Base-by-base conservation (phyloP, 495 filamentous ascomycete genomes). In the Penicillium angulare region DNA sequence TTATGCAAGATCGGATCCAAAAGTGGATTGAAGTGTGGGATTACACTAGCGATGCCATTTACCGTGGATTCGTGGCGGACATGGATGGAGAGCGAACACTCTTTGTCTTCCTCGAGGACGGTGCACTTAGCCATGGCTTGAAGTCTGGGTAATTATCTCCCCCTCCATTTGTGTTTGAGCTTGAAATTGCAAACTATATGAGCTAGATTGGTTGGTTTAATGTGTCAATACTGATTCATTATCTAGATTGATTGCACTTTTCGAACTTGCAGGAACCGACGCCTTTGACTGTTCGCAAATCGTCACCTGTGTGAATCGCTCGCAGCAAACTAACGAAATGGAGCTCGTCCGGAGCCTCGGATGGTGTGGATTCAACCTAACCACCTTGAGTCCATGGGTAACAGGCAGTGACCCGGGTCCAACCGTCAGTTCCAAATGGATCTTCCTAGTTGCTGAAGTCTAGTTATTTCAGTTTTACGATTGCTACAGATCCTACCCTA, bases 311-410 rank as follows among this genome's bases (percentile, higher is more conserved):
- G 74, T 95, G 39, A 87, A 89, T 59, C 84, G 90, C 41, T 74
- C 69, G 17, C 72, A 79, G 32, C 74, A 79, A 20, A 71, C 82
- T 41, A 74, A 84, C 35, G 72, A 80, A 43, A 77, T 83, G 54
- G 75, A 83, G 43, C 74, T 95, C 46, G 81, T 86, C 52, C 86
- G 84, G 58, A 89, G 89, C 49, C 79, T 97, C 29, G 87, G 91
- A 57, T 97, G 92, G 92, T 91, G 92, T 56, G 91, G 91, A 24
- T 97, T 96, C 59, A 86, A 85, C 60, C 75, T 90, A 43, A 84
- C 84, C 42, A 91, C 88, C 13, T 73, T 97, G 10, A 81, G 87
- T 48, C 76, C 80, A 38, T 96, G 89, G 87, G 77, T 47, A 31
- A 39, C 49, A 17, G 79, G 2, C 54, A 73, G 39, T 68, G 72